These are phyloP conservation scores for Alternaria rosae DNA, from an alignment of 2,329 filamentous ascomycete species.

Conservation along the genomic window DNA sequence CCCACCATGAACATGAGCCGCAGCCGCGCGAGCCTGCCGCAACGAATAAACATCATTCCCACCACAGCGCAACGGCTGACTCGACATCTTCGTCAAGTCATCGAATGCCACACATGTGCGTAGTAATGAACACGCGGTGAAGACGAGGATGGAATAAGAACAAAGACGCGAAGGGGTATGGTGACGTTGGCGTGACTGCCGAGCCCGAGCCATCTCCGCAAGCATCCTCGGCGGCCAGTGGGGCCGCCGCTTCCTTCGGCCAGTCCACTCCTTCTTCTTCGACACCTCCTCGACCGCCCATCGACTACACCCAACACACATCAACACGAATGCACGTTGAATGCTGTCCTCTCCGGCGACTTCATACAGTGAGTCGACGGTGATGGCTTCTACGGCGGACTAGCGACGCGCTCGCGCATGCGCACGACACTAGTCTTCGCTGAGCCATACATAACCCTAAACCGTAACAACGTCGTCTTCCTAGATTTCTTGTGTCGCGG, in stretches of 20 bases:
- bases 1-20: not conserved
- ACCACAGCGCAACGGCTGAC: too few relatives aligned
- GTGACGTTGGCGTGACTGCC: not conserved
- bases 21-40: not conserved
- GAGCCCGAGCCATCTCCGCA: not conserved
- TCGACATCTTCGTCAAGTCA: not conserved
- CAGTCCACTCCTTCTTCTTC: not conserved
- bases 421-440: not conserved
- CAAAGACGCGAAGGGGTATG: not conserved
- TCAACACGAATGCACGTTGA: not conserved
- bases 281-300: too few relatives aligned
- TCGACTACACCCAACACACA: not conserved
- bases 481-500: fast-evolving
- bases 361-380: not conserved
- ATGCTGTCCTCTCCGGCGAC: not conserved
- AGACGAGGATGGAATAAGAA: not conserved
- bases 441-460: not conserved
- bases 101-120: not conserved
- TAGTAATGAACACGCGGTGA: not conserved
- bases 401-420: not conserved
- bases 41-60: not conserved
- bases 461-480: not conserved
- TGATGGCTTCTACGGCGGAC: not conserved
- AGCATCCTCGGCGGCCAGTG: not conserved
- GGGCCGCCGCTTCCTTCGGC: not conserved